phyloP scores from a whole-genome alignment of 208 protist species.

The Crithidia brevicula region DNA sequence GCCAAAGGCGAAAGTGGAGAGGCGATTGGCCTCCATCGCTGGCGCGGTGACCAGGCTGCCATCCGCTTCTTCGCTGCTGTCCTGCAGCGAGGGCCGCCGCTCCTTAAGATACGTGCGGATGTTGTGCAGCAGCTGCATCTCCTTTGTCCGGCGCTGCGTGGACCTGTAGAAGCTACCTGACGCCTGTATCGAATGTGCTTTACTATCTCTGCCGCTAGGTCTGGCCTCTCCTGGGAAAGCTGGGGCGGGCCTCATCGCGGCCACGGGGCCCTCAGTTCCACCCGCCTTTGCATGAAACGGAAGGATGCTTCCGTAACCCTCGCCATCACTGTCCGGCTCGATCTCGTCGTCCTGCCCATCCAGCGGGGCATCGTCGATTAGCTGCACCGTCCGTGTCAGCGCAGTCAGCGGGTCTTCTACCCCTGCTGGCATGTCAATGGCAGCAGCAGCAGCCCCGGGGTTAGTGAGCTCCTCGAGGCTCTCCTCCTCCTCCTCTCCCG shows the following conservation, averaged over 20 bases:
- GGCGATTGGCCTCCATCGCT: not conserved
- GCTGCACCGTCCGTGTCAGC: slow-evolving; percentile 35
- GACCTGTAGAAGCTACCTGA: not conserved
- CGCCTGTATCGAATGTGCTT: too few species aligned
- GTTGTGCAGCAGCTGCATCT: slow-evolving; percentile 60
- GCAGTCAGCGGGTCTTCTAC: slow-evolving; percentile 50
- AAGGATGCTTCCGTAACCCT: slow-evolving; percentile 82
- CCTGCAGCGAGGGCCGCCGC: not conserved
- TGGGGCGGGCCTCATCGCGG: too few species aligned
- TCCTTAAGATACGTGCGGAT: slow-evolving; percentile 59
- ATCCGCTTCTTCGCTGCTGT: not conserved
- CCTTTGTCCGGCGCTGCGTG: slow-evolving; percentile 5
- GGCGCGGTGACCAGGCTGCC: not conserved
- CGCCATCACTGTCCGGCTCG: slow-evolving; percentile 83
- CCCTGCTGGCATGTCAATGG: too few species aligned
- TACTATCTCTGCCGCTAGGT: too few species aligned
- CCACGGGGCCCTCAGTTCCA: not conserved
- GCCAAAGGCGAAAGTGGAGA: slow-evolving; percentile 8
- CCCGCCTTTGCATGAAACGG: slow-evolving; percentile 20
- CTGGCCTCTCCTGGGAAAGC: too few species aligned
- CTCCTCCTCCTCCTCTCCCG: not conserved
- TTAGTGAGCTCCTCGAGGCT: not conserved
- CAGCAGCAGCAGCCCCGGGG: not conserved
- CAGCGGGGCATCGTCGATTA: slow-evolving; percentile 71
- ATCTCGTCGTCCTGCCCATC: slow-evolving; percentile 61